phyloP scores from a whole-genome alignment of 139 green algal species.

The Ettlia oleoabundans region DNA sequence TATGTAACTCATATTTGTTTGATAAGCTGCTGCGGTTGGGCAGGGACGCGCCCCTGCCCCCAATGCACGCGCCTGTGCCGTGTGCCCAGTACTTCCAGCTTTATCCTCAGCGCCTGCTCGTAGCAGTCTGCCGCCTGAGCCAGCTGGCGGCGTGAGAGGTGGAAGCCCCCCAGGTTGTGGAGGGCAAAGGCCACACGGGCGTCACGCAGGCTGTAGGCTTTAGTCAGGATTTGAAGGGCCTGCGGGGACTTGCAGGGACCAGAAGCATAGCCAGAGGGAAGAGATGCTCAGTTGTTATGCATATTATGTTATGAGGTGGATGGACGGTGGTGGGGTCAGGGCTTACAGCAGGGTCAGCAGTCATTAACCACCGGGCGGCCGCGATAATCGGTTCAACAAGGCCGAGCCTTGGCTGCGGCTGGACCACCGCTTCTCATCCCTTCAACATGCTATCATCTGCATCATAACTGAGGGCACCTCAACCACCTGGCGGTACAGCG shows the following conservation, averaged over 20 bases:
- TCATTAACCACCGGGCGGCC: background rate
- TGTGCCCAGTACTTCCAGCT: slow-evolving; percentile 58
- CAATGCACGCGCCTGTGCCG: slow-evolving; percentile 26
- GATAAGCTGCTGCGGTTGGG: background rate
- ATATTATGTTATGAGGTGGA: background rate
- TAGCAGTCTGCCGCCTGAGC: slow-evolving; percentile 29
- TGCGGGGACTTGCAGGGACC: too few relatives aligned
- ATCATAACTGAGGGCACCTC: too few relatives aligned
- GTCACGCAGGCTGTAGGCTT: slow-evolving; percentile 38
- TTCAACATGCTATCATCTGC: too few relatives aligned
- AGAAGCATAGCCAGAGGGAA: background rate
- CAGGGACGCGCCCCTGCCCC: background rate
- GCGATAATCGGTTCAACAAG: background rate
- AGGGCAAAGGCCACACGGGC: slow-evolving; percentile 36
- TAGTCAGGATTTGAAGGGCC: slow-evolving; percentile 32
- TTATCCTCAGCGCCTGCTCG: slow-evolving; percentile 57
- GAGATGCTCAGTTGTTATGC: background rate
- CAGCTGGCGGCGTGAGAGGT: slow-evolving; percentile 15
- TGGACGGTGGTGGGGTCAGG: too few relatives aligned
- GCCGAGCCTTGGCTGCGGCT: too few relatives aligned
- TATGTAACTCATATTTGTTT: background rate
- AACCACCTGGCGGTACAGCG: slow-evolving; percentile 68
- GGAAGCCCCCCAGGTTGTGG: slow-evolving; percentile 53
- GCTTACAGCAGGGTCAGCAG: too few relatives aligned
- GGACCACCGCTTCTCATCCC: too few relatives aligned